These are phyloP conservation scores for Apiospora rasikravindrae DNA, from an alignment of 2,329 filamentous ascomycete genomes.

Conservation along the genomic window DNA sequence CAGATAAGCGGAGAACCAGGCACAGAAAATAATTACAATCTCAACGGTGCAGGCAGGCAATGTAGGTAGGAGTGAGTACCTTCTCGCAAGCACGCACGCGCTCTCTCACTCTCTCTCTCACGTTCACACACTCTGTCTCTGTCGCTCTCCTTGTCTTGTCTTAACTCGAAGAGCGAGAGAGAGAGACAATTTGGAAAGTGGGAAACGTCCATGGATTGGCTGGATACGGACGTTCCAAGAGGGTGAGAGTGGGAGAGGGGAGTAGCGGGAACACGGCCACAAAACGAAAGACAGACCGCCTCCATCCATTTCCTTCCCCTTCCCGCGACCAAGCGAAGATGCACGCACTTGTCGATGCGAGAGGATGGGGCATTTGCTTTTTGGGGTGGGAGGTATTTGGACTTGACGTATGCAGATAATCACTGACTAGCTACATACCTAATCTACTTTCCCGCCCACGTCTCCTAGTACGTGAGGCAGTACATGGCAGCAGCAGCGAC, in stretches of 20 bases:
- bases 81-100: background rate
- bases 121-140: too few species aligned
- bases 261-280: constrained; percentile 1
- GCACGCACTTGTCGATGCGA: constrained; percentile 2
- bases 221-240: background rate
- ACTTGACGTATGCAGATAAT: constrained; percentile 6
- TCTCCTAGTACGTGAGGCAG: background rate
- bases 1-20: constrained; percentile 8
- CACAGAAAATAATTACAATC: constrained; percentile 2
- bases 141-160: background rate
- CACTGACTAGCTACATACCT: background rate
- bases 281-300: background rate
- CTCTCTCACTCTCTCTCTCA: background rate
- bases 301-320: background rate
- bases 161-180: background rate
- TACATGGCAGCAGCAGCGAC: background rate
- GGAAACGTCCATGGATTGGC: background rate
- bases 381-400: background rate
- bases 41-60: background rate
- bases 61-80: background rate
- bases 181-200: background rate
- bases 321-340: background rate
- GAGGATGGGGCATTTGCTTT: background rate
- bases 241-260: constrained; percentile 9
- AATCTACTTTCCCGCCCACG: background rate